phyloP scores from a whole-genome alignment of 352 stramenopile genomes.

The Globisporangium acanthophoron region DNA sequence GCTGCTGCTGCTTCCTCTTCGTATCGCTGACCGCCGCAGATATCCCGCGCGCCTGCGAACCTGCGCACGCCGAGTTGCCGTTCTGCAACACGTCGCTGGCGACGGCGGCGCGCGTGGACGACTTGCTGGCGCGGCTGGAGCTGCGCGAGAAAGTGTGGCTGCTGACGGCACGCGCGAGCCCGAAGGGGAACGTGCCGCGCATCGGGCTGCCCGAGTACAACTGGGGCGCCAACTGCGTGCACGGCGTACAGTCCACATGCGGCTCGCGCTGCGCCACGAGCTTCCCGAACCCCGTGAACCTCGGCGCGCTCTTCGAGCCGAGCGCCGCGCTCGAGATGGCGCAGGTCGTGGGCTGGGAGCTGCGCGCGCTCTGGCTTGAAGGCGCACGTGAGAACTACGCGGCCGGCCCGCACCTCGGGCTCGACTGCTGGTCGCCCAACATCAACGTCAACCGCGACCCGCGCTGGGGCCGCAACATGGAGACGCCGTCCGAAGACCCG shows the following conservation, averaged over 20 bases:
- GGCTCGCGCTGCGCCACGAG: slow-evolving; percentile 74
- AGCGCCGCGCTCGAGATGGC: slow-evolving; percentile 78
- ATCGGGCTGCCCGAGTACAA: slow-evolving; percentile 89
- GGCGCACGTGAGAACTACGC: slow-evolving; percentile 66
- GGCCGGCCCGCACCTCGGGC: slow-evolving; percentile 55
- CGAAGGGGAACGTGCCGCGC: slow-evolving; percentile 62
- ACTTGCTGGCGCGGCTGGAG: slow-evolving; percentile 66
- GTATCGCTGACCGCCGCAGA: neutral
- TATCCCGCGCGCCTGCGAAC: slow-evolving; percentile 56
- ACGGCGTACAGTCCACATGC: slow-evolving; percentile 87
- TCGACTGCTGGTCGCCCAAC: slow-evolving; percentile 94
- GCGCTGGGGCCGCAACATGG: slow-evolving; percentile 91
- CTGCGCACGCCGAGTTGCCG: slow-evolving; percentile 25
- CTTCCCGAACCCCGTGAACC: slow-evolving; percentile 89
- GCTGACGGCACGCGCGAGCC: slow-evolving; percentile 64
- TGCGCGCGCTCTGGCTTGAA: slow-evolving; percentile 75
- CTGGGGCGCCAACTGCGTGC: slow-evolving; percentile 92
- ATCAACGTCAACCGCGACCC: slow-evolving; percentile 95
- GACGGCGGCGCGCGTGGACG: slow-evolving; percentile 56
- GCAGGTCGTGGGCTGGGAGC: slow-evolving; percentile 79
- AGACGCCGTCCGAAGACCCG: slow-evolving; percentile 92
- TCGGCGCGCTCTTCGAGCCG: slow-evolving; percentile 87
- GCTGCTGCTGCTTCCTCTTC: neutral
- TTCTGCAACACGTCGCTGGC: slow-evolving; percentile 81
- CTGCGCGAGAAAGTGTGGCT: slow-evolving; percentile 68